Evolutionary conservation across 23 red algal species (phyloP).

Genomic region (Gracilariopsis chorda): DNA sequence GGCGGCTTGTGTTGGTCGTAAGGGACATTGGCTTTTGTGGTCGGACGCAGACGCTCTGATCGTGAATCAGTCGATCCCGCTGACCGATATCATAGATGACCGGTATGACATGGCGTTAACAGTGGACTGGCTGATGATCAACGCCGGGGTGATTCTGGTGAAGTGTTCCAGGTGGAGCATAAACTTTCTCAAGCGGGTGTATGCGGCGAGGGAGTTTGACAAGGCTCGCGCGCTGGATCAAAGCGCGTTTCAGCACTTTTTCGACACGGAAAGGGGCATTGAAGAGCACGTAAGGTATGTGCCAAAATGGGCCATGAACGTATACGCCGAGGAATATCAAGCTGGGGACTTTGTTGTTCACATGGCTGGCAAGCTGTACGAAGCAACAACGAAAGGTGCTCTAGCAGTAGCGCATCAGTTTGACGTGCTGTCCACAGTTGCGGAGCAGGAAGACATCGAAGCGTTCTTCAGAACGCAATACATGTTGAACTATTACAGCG

Average conservation of each 20-base stretch:
- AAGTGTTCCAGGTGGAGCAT: conserved; percentile 67
- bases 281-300: conserved; percentile 47
- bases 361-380: conserved; percentile 82
- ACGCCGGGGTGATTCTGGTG: conserved; percentile 82
- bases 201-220: conserved; percentile 65
- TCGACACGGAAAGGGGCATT: conserved; percentile 32
- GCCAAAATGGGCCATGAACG: conserved; percentile 81
- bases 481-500: conserved; percentile 42
- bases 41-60: conserved; percentile 79
- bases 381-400: conserved; percentile 68
- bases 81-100: conserved; percentile 63
- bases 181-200: conserved; percentile 68
- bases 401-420: conserved; percentile 79
- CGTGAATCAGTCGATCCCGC: conserved; percentile 70
- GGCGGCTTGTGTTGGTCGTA: conserved; percentile 62
- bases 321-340: conserved; percentile 79
- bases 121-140: conserved; percentile 86
- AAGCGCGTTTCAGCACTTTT: conserved; percentile 70
- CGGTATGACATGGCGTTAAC: conserved; percentile 67
- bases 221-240: conserved; percentile 73
- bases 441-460: conserved; percentile 62
- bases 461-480: conserved; percentile 77
- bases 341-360: conserved; percentile 83
- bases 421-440: conserved; percentile 65
- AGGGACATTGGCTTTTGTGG: conserved; percentile 85